These are phyloP conservation scores for Sugiyamaella mastotermitis DNA, from an alignment of 805 yeast species.

Conservation along the genomic window DNA sequence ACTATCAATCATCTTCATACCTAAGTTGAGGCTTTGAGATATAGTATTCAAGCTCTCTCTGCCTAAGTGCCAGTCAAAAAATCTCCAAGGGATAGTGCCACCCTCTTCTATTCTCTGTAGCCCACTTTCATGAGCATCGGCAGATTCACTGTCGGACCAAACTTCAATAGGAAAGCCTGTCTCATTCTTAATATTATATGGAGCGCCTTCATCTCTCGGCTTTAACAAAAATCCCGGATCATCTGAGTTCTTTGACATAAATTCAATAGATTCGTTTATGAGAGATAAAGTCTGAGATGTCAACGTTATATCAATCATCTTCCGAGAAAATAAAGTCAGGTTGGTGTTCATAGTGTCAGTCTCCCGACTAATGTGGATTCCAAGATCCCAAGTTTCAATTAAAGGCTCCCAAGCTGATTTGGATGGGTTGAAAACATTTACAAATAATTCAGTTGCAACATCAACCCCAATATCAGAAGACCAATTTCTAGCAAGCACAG, in stretches of 20 bases:
- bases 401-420: conserved; percentile 89
- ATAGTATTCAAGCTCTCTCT: conserved; percentile 75
- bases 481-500: conserved; percentile 71
- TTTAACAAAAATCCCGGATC: conserved; percentile 29
- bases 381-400: conserved; percentile 80
- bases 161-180: conserved; percentile 79
- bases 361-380: conserved; percentile 55
- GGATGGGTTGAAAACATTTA: conserved; percentile 81
- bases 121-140: conserved; percentile 10
- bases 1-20: conserved; percentile 49
- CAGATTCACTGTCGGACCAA: conserved; percentile 59
- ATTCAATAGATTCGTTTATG: conserved; percentile 59
- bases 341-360: conserved; percentile 40
- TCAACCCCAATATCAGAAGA: conserved; percentile 75
- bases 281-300: conserved; percentile 79
- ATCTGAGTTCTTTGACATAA: conserved; percentile 25
- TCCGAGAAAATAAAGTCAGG: conserved; percentile 69
- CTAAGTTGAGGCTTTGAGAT: conserved; percentile 53
- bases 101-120: conserved; percentile 35
- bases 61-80: conserved; percentile 86
- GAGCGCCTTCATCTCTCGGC: conserved; percentile 73
- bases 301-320: conserved; percentile 71
- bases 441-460: conserved; percentile 55
- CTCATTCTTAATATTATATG: conserved; percentile 73
- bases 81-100: conserved; percentile 70